These are phyloP conservation scores for Salix brachista DNA, from an alignment of 345 rosid genomes.

Conservation along the genomic window DNA sequence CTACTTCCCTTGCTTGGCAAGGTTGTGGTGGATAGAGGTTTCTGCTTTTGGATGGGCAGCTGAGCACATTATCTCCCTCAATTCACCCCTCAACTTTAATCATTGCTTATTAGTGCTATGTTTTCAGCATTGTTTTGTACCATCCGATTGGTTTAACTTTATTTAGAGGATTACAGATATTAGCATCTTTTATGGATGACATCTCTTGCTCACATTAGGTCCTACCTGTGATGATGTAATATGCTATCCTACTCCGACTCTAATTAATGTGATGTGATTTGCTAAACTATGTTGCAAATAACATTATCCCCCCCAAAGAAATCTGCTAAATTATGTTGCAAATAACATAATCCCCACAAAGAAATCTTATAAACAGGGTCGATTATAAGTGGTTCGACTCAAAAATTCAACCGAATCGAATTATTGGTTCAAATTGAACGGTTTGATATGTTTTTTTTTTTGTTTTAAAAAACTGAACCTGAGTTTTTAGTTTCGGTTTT, in stretches of 20 bases:
- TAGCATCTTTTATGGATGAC: not conserved
- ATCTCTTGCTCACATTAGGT: not conserved
- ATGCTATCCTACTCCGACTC: not conserved
- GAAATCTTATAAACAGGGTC: too few species aligned
- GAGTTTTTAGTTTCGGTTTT: too few species aligned
- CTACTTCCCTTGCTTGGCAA: not conserved
- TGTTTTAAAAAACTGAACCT: too few species aligned
- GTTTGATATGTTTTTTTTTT: too few species aligned
- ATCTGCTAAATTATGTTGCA: too few species aligned
- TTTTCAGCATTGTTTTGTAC: not conserved
- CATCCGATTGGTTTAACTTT: not conserved
- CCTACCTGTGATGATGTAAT: not conserved
- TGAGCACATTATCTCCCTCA: not conserved
- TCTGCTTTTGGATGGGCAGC: not conserved
- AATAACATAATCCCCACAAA: too few species aligned
- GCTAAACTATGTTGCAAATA: not conserved
- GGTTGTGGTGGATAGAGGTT: not conserved
- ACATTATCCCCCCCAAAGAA: not conserved
- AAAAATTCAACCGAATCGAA: too few species aligned
- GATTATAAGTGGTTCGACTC: too few species aligned
- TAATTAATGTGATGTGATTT: not conserved
- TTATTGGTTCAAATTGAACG: too few species aligned
- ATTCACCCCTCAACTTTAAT: not conserved
- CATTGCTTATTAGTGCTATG: conserved; percentile 3
- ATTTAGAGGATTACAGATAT: not conserved